A percentile compares a stretch with the other conserved stretches of the same genome.
phyloP scores from a whole-genome alignment of 257 asterid species.

The Solanum paucissectum region DNA sequence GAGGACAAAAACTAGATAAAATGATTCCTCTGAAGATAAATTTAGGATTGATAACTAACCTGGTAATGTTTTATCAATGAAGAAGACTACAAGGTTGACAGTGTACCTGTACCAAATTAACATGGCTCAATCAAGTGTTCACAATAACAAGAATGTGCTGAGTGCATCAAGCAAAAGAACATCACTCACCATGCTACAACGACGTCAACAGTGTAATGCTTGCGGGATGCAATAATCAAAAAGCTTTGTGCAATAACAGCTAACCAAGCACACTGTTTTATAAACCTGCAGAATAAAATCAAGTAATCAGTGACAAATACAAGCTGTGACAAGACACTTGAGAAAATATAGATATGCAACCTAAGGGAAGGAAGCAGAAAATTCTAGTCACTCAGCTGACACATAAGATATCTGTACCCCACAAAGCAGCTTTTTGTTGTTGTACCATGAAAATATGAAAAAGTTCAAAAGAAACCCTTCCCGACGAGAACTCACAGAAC shows the following conservation, averaged over 20 bases:
- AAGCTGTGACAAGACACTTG: neutral
- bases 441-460: neutral
- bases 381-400: neutral
- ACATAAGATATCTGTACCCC: neutral
- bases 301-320: neutral
- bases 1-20: neutral
- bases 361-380: neutral
- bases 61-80: slow-evolving; percentile 74
- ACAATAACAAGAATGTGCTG: neutral
- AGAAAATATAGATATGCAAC: neutral
- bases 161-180: neutral
- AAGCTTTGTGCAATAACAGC: slow-evolving; percentile 67
- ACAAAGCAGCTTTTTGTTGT: neutral
- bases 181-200: slow-evolving; percentile 82
- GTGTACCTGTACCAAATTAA: slow-evolving; percentile 57
- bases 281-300: slow-evolving; percentile 36
- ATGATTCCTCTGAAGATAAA: neutral
- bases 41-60: slow-evolving; percentile 28
- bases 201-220: slow-evolving; percentile 92
- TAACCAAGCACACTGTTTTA: slow-evolving; percentile 84
- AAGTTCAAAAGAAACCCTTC: neutral
- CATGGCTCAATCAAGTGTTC: neutral
- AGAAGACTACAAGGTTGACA: slow-evolving; percentile 90
- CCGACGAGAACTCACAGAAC: neutral
- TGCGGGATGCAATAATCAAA: slow-evolving; percentile 88